Evolutionary conservation across 257 asterid genomes (phyloP), one percentile per base, ranked within the genome.

Genomic region (Cruciata laevipes): DNA sequence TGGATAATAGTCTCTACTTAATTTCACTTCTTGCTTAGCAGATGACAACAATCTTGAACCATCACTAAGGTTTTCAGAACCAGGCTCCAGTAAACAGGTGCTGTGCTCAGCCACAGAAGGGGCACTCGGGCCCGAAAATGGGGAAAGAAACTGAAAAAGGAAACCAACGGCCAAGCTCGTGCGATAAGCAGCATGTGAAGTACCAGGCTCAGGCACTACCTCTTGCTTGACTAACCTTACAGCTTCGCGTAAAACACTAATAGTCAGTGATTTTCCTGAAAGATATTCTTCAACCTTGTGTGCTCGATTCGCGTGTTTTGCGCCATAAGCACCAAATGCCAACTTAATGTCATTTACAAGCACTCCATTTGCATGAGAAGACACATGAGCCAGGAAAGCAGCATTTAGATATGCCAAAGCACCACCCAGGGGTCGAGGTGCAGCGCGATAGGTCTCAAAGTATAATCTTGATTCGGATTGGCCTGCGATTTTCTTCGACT

Each of bases 341-440:
- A 87, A 63, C 35, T 47, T 73, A 38, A 77, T 58, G 33, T 58
- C 62, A 52, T 80, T 78, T 51, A 85, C 74, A 14, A 75, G 5
- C 68, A 77, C 60, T 21, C 86, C 85, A 17, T 61, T 65, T 67
- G 31, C n/a, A 69, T 67, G 44, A 60, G 10, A 58, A 65, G 85
- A 83, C 69, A 83, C 67, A 72, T 82, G 85, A 44, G 85, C 87
- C 67, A 80, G 77, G 80, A 87, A 87, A 38, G 95, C 82, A 55
- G 89, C 89, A 61, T 83, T 85, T 51, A 80, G 63, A 71, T 87
- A 87, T 14, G 95, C 86, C 75, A 87, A 73, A 5, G 95, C 91
- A 77, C 79, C 85, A 67, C 95, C 95, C 65, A 85, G 74, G 40
- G 87, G 95, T 66, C 91, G 73, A 25, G 89, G 89, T 27, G 95